Conservation (phyloP, 2,329 filamentous ascomycete species). For the Pyricularia sp. region DNA sequence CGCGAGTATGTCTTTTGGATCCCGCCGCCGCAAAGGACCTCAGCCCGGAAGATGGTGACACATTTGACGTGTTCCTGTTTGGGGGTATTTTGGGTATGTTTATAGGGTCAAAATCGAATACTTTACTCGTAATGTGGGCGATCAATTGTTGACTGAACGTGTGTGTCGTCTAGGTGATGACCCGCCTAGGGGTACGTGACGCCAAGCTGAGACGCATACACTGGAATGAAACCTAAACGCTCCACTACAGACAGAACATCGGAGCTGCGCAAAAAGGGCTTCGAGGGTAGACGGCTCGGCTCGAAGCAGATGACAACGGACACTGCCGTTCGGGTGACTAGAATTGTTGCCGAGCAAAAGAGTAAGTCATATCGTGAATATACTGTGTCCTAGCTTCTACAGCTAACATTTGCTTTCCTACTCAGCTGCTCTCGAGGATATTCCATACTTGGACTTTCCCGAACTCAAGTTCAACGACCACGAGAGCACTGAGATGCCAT, state of each 20-base stretch:
- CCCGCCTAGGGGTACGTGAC: constrained; percentile 65
- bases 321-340: constrained; percentile 87
- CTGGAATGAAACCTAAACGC: constrained; percentile 2
- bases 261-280: constrained; percentile 92
- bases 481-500: constrained; percentile 96
- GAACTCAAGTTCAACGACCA: constrained; percentile 85
- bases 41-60: constrained; percentile 67
- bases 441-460: constrained; percentile 78
- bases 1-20: constrained; percentile 79
- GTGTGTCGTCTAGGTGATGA: constrained; percentile 61
- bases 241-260: constrained; percentile 68
- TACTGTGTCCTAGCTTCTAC: not conserved
- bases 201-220: not conserved
- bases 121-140: not conserved
- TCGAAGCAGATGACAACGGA: constrained; percentile 98
- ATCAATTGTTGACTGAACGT: not conserved
- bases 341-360: constrained; percentile 78
- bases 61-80: constrained; percentile 88
- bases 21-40: constrained; percentile 76
- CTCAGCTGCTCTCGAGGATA: constrained; percentile 64
- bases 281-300: constrained; percentile 75
- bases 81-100: constrained; percentile 82
- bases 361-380: constrained; percentile 39
- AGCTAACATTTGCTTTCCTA: not conserved
- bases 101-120: not conserved